Evolutionary conservation across 2,329 filamentous ascomycete genomes (phyloP), one percentile per base, ranked within the genome.

Genomic region (Ascochyta fabae): DNA sequence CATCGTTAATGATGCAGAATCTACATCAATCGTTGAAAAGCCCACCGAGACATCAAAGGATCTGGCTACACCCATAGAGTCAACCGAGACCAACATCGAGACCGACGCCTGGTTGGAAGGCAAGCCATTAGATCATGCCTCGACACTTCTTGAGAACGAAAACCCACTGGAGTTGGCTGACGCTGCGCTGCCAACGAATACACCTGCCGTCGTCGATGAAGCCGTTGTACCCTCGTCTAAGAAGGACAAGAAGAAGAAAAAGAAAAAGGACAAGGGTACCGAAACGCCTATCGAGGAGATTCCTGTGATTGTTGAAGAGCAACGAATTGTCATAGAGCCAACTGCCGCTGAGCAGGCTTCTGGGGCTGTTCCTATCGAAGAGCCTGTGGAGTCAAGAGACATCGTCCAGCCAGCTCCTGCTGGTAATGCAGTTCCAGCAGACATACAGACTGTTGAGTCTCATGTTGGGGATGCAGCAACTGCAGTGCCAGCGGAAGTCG

Each of bases 231-330:
- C 45, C 7, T 13, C 54, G 15, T 60, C 61, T 6, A 62, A 62
- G 55, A 62, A 64, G 16, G 54, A 57, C 12, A 59, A 64, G 41
- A 65, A 67, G 36, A 66, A 68, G 56, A 68, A 67, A 46, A 58
- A 56, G 8, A 68, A 64, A 54, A 68, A 66, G 54, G 38, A 48
- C 13, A 62, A 57, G 41, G 51, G 43, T 26, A 15, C 27, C 27
- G 58, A 62, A 40, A 38, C 53, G 9, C 60, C 58, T 3, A 33
- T 56, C 2, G 58, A 64, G 26, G 56, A 60, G 8, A 15, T 22
- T 5, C 9, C 31, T 16, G n/a, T 43, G 8, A 16, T 48, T 22
- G 40, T 51, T 12, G 19, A 38, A 15, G 48, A 40, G 2, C 9
- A 24, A n/a, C 9, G 10, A 2, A 5, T 8, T 19, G 24, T 34